Base-by-base conservation (phyloP, 805 yeast species). In the Pichia scutulata region DNA sequence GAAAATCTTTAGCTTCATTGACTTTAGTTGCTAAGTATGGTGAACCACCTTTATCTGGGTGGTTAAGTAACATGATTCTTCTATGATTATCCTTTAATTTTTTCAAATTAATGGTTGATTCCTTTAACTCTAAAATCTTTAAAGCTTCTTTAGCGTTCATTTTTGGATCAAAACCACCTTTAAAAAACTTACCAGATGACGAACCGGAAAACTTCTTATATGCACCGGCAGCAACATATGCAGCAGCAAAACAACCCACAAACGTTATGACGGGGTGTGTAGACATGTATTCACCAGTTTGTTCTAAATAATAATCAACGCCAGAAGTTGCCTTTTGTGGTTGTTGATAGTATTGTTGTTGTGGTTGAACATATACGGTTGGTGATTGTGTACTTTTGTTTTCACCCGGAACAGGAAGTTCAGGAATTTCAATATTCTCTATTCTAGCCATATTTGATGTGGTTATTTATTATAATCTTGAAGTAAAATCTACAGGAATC, bases 21-120 rank as follows among this genome's bases (percentile, higher is more conserved):
- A 90, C 84, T 72, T 90, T 90, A 52, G 90, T 82, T 44, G 97
- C 96, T 66, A 90, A 66, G 60, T 78, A 89, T 25, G 95, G 86
- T 12, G 95, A 84, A 2, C 97, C 97, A 33, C 97, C 97, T 64
- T 82, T 86, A 71, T 90, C 97, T 12, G 97, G 97, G 64, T 90
- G 97, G 66, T 90, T 90, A 46, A 85, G 78, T 68, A 88, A 69
- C 93, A 90, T 86, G 60, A 89, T 83, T 59, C 74, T 74, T 69
- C 96, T 79, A 64, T 90, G 96, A 52, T 81, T 82, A 54, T 84
- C 89, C 63, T 85, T 84, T 60, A 89, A 73, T 60, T 75, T 82
- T 52, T 81, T 76, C 66, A 78, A 81, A 41, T 78, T 73, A 61
- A 82, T 68, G 22, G 76, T 80, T 37, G 80, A 72, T 64, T 86